Conservation (phyloP, 1,284 basidiomycete species). For the Irpex sp. region DNA sequence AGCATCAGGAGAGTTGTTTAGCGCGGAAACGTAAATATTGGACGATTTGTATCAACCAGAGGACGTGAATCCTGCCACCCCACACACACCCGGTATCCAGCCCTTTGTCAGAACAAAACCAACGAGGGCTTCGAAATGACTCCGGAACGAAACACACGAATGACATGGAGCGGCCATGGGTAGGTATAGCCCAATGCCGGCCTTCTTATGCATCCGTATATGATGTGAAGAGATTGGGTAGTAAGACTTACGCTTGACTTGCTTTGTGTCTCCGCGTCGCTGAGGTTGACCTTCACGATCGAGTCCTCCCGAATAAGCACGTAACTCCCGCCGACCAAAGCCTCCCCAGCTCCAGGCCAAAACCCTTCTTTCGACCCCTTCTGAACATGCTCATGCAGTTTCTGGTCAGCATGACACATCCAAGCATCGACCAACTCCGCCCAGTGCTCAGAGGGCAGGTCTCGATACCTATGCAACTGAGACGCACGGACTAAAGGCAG, state of each 20-base stretch:
- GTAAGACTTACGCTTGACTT: slow-evolving; percentile 35
- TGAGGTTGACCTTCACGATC: slow-evolving; percentile 54
- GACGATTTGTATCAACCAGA: slow-evolving; percentile 90
- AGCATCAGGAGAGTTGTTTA: slow-evolving; percentile 78
- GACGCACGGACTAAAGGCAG: slow-evolving; percentile 61
- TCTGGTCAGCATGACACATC: slow-evolving; percentile 96
- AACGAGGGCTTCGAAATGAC: slow-evolving; percentile 42
- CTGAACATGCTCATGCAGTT: slow-evolving; percentile 66
- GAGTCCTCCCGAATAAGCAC: slow-evolving; percentile 60
- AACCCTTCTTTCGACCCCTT: slow-evolving; percentile 69
- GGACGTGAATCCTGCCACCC: slow-evolving; percentile 32
- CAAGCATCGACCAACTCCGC: slow-evolving; percentile 95
- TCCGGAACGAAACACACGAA: slow-evolving; percentile 18
- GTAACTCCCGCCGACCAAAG: slow-evolving; percentile 84
- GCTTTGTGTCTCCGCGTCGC: slow-evolving; percentile 31
- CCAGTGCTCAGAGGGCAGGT: slow-evolving; percentile 95
- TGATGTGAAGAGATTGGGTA: slow-evolving; percentile 15
- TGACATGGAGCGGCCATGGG: slow-evolving; percentile 53
- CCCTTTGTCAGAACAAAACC: slow-evolving; percentile 40
- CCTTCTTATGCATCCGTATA: slow-evolving; percentile 82
- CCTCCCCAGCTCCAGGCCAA: slow-evolving; percentile 71
- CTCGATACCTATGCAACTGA: slow-evolving; percentile 57
- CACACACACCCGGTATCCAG: slow-evolving; percentile 1
- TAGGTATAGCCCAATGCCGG: slow-evolving; percentile 63
- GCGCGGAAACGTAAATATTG: slow-evolving; percentile 54